Evolutionary conservation across 2,329 filamentous ascomycete genomes (phyloP), one percentile per base, ranked within the genome.

Genomic region (Monascus ruber): DNA sequence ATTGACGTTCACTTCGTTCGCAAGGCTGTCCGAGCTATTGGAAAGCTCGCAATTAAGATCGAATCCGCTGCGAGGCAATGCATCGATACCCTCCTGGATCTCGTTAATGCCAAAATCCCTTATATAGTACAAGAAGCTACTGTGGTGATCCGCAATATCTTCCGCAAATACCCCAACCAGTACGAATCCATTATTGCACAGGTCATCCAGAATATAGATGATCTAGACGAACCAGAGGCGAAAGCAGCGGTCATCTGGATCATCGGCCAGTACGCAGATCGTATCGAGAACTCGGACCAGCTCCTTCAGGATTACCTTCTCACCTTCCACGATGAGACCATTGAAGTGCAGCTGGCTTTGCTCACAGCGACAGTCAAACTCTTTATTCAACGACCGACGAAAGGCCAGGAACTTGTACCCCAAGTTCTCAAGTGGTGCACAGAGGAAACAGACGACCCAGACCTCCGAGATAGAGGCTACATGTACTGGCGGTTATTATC

Each of bases 191-290:
- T 98, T 61, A 98, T 98, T 55, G 82, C 85, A 37, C 93, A 88
- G 1, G 73, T 98, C 0, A 96, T 93, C 65, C 87, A 95, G 59
- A 89, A 98, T 53, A 77, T 98, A 24, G 91, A 98, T 63, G 94
- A 88, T 4, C 70, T 98, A 36, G 91, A 98, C 60, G 91, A 98
- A 60, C 89, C 91, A 2, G 91, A 98, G 63, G 91, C 91, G 34
- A 98, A 98, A 62, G 88, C 91, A 1, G 91, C 91, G 42, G 94
- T 98, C 79, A 91, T 98, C 34, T 98, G 91, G 91, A 91, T 98
- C 29, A 98, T 98, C 58, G 91, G 91, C 2, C 86, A 98, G 60
- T 98, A 98, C 54, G 91, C 91, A 6, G 87, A 93, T 57, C 82
- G 91, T 34, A 98, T 98, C 51, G 91, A 98, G 59, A 96, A 98